These are phyloP conservation scores for Usnea hakonensis DNA, from an alignment of 495 filamentous ascomycete genomes.

Conservation along the genomic window DNA sequence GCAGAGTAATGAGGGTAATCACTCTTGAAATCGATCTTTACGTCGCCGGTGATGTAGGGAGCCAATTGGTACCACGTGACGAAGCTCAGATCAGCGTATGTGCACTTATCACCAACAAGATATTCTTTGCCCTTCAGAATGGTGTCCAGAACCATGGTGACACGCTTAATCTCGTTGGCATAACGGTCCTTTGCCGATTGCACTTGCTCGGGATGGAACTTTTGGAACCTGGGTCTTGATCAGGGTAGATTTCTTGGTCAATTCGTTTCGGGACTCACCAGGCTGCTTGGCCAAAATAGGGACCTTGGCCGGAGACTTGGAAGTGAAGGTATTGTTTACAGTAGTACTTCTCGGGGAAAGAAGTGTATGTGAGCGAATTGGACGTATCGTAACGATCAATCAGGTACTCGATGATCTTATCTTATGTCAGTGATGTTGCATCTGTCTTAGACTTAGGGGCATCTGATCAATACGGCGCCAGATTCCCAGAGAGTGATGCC, in stretches of 20 bases:
- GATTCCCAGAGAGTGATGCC: conserved; percentile 61
- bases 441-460: background rate
- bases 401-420: conserved; percentile 58
- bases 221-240: conserved; percentile 31
- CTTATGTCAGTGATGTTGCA: background rate
- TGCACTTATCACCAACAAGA: conserved; percentile 52
- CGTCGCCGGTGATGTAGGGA: conserved; percentile 18
- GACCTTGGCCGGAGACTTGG: conserved; percentile 62
- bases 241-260: background rate
- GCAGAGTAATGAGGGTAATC: conserved; percentile 35
- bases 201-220: conserved; percentile 49
- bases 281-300: conserved; percentile 53
- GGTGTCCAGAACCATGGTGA: conserved; percentile 50
- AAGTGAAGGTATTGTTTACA: conserved; percentile 61
- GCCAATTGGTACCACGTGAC: conserved; percentile 41
- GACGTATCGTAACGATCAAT: conserved; percentile 62
- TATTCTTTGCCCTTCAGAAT: conserved; percentile 45
- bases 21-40: conserved; percentile 26
- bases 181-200: conserved; percentile 54
- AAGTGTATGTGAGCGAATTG: conserved; percentile 48
- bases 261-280: conserved; percentile 29
- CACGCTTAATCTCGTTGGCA: conserved; percentile 50
- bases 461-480: conserved; percentile 39
- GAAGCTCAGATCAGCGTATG: conserved; percentile 54
- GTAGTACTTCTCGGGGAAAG: conserved; percentile 41